phyloP scores from a whole-genome alignment of 345 rosid species.

The Arabidopsis arenosa region DNA sequence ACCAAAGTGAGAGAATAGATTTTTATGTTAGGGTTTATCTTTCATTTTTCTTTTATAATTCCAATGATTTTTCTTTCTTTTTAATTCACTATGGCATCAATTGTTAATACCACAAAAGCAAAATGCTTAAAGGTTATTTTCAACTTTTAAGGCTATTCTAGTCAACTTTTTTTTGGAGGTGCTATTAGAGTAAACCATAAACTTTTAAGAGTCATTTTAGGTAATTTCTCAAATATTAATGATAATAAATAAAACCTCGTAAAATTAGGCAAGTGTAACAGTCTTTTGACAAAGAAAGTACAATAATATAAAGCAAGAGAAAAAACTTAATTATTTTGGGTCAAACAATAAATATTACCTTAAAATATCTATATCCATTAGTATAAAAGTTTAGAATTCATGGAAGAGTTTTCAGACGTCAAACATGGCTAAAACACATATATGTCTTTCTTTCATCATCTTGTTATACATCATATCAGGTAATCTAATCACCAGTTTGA shows the following conservation, averaged over 20 bases:
- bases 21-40: no score
- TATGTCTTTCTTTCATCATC: conserved; percentile 23
- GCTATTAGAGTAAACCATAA: no score
- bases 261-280: background rate
- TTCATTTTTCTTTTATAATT: no score
- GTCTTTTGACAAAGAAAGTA: background rate
- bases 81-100: no score
- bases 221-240: background rate
- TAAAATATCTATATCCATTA: background rate
- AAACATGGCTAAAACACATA: conserved; percentile 30
- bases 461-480: conserved; percentile 19
- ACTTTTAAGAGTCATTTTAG: no score
- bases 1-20: no score
- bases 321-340: background rate
- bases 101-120: no score
- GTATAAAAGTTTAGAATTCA: background rate
- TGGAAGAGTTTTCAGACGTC: background rate
- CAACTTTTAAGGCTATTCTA: no score
- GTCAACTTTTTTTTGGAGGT: no score
- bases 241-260: background rate
- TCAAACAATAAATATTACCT: background rate
- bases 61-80: no score
- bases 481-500: conserved; percentile 9
- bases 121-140: no score
- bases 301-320: background rate